Evolutionary conservation across 352 stramenopile genomes (phyloP).

Genomic region (Phytopythium sindhum): DNA sequence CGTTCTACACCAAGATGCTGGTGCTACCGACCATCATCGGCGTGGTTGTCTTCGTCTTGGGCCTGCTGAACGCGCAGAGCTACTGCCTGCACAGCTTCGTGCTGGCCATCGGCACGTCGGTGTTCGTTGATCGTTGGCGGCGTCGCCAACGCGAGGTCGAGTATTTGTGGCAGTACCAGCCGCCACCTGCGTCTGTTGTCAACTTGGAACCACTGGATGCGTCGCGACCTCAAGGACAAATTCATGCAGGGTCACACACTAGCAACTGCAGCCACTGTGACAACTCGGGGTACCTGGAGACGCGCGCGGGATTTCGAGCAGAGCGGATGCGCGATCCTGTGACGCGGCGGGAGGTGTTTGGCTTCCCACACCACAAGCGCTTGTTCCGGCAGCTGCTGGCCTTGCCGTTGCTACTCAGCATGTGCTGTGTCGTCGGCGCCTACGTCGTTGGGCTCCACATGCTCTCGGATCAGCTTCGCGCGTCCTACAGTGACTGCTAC

Average conservation of each 20-base stretch:
- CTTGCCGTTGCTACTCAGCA: constrained; percentile 46
- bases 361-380: constrained; percentile 60
- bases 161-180: constrained; percentile 56
- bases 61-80: constrained; percentile 34
- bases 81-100: constrained; percentile 46
- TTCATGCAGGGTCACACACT: background rate
- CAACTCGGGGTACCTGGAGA: constrained; percentile 34
- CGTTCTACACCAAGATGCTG: constrained; percentile 85
- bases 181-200: constrained; percentile 12
- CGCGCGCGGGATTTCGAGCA: constrained; percentile 40
- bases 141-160: constrained; percentile 49
- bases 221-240: background rate
- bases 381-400: constrained; percentile 45
- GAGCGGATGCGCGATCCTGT: constrained; percentile 56
- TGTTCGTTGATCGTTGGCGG: constrained; percentile 59
- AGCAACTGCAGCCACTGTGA: constrained; percentile 5
- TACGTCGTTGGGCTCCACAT: constrained; percentile 59
- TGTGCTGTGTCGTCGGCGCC: constrained; percentile 50
- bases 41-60: constrained; percentile 43
- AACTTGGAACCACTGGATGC: background rate
- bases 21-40: constrained; percentile 49
- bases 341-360: constrained; percentile 36
- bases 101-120: constrained; percentile 52
- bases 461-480: constrained; percentile 49
- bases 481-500: constrained; percentile 33